A percentile compares a stretch with the other conserved stretches of the same genome.
Evolutionary conservation across 495 filamentous ascomycete species (phyloP).

Genomic region (Penicillium diatomitis): DNA sequence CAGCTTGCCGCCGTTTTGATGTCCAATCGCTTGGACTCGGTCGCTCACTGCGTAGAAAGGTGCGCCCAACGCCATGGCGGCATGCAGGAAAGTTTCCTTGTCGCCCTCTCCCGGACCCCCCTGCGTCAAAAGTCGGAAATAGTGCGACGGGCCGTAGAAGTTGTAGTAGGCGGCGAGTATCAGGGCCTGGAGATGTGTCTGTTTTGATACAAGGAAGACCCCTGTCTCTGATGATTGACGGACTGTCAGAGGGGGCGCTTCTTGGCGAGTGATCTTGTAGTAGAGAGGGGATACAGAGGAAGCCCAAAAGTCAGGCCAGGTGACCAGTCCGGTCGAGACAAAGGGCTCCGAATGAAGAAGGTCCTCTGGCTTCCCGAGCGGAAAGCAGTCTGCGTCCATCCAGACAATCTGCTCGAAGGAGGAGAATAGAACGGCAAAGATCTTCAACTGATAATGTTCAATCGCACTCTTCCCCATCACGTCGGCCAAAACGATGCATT

Average conservation of each 20-base stretch:
- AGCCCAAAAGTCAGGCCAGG: slow-evolving; percentile 57
- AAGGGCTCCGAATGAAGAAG: slow-evolving; percentile 45
- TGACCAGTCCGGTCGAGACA: slow-evolving; percentile 42
- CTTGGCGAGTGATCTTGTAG: slow-evolving; percentile 44
- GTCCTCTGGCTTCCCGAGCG: slow-evolving; percentile 41
- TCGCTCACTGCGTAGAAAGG: slow-evolving; percentile 45
- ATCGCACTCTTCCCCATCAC: slow-evolving; percentile 32
- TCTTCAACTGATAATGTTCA: slow-evolving; percentile 49
- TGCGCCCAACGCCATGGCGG: slow-evolving; percentile 39
- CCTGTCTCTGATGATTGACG: slow-evolving; percentile 47
- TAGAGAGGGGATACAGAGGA: slow-evolving; percentile 43
- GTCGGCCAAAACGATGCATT: slow-evolving; percentile 42
- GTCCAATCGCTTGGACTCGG: slow-evolving; percentile 33
- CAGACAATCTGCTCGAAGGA: slow-evolving; percentile 53
- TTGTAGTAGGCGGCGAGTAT: slow-evolving; percentile 57
- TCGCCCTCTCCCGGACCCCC: slow-evolving; percentile 51
- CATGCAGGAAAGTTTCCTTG: slow-evolving; percentile 55
- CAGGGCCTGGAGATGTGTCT: slow-evolving; percentile 40
- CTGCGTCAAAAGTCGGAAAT: slow-evolving; percentile 49
- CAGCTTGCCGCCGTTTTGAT: slow-evolving; percentile 21
- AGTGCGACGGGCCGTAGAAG: slow-evolving; percentile 48
- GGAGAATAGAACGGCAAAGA: slow-evolving; percentile 51
- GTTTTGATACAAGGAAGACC: slow-evolving; percentile 48
- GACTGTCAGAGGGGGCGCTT: slow-evolving; percentile 26
- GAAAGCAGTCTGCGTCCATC: slow-evolving; percentile 53